Evolutionary conservation across 1,139 yeast species (phyloP).

Genomic region (Blastobotrys apis): DNA sequence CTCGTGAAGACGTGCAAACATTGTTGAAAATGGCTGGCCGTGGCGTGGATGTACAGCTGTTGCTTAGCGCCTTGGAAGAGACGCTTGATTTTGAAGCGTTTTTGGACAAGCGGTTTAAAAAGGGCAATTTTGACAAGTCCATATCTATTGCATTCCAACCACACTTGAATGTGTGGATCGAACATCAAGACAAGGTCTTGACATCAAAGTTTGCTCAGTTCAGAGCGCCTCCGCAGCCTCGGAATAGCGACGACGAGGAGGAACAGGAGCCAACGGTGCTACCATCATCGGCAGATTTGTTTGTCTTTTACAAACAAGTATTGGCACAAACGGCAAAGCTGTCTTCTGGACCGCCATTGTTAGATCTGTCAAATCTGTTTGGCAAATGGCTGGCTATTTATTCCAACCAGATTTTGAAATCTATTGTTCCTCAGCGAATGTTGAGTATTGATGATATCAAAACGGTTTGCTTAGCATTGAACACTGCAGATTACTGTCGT

Average conservation of each 20-base stretch:
- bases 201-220: slow-evolving; percentile 51
- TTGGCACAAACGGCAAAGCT: slow-evolving; percentile 73
- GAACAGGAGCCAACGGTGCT: slow-evolving; percentile 55
- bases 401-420: slow-evolving; percentile 54
- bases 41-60: slow-evolving; percentile 50
- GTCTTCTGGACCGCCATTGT: slow-evolving; percentile 62
- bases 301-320: slow-evolving; percentile 67
- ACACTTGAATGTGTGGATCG: slow-evolving; percentile 79
- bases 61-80: slow-evolving; percentile 57
- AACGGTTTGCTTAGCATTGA: slow-evolving; percentile 66
- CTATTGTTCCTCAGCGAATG: slow-evolving; percentile 49
- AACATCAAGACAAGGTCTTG: slow-evolving; percentile 67
- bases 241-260: slow-evolving; percentile 40
- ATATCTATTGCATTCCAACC: slow-evolving; percentile 82
- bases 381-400: slow-evolving; percentile 65
- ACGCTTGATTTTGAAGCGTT: slow-evolving; percentile 76
- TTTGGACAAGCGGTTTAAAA: slow-evolving; percentile 53
- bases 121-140: slow-evolving; percentile 38
- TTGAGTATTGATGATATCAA: slow-evolving; percentile 55
- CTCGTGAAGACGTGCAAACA: slow-evolving; percentile 59
- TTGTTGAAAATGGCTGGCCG: slow-evolving; percentile 39
- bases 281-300: slow-evolving; percentile 82
- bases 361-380: slow-evolving; percentile 61
- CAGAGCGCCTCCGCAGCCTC: slow-evolving; percentile 28
- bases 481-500: slow-evolving; percentile 87